Evolutionary conservation across 1,139 yeast species (phyloP).

Genomic region (Taphrina deformans): DNA sequence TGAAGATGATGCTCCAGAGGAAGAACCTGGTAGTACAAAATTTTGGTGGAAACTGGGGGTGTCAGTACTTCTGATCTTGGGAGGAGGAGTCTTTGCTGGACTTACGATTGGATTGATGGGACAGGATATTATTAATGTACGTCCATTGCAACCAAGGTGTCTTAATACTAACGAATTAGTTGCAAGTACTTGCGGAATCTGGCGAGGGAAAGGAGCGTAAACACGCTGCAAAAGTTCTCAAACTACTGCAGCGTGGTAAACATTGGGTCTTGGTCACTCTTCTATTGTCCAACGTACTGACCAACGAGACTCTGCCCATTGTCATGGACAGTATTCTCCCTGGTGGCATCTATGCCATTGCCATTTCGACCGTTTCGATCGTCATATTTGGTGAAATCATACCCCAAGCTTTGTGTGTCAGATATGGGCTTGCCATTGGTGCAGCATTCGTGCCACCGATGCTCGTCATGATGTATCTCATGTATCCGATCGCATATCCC

Average conservation of each 20-base stretch:
- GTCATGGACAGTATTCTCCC: conserved; percentile 89
- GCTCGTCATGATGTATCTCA: conserved; percentile 73
- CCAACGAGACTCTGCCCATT: conserved; percentile 93
- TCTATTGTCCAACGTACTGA: conserved; percentile 79
- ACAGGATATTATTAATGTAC: conserved; percentile 61
- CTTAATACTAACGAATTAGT: conserved; percentile 38
- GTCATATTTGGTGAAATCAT: conserved; percentile 95
- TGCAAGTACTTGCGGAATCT: conserved; percentile 50
- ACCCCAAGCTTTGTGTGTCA: conserved; percentile 89
- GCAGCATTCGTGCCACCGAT: conserved; percentile 91
- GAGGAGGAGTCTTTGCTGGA: conserved; percentile 97
- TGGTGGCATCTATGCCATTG: conserved; percentile 98
- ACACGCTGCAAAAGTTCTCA: conserved; percentile 72
- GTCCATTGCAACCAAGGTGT: background rate
- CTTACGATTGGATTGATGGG: conserved; percentile 95
- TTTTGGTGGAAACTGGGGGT: conserved; percentile 59
- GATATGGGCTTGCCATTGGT: conserved; percentile 90
- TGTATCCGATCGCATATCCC: conserved; percentile 94
- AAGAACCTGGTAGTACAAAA: conserved; percentile 20
- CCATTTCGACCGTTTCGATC: conserved; percentile 84
- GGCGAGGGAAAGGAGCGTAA: conserved; percentile 61
- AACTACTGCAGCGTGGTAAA: conserved; percentile 75
- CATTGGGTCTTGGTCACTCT: conserved; percentile 97
- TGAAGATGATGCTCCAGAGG: conserved; percentile 25
- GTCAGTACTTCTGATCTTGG: conserved; percentile 68